These are phyloP conservation scores for Ustilago xerochloae DNA, from an alignment of 1,284 basidiomycete genomes.

Conservation along the genomic window DNA sequence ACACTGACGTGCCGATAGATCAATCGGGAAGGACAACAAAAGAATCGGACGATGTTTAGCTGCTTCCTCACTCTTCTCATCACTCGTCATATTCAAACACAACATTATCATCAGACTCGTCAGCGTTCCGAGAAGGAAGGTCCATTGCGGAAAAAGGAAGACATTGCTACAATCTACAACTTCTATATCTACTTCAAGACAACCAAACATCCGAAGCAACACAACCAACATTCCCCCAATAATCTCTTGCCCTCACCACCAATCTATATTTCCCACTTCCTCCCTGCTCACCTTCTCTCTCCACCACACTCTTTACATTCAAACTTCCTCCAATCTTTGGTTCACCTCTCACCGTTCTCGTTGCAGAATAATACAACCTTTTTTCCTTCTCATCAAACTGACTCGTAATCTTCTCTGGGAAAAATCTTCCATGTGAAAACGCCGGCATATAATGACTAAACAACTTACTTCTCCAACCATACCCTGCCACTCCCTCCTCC, in stretches of 20 bases:
- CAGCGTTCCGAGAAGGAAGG: too few relatives aligned
- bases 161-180: neutral
- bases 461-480: conserved; percentile 38
- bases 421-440: conserved; percentile 44
- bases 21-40: too few relatives aligned
- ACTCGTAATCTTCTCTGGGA: conserved; percentile 39
- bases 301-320: conserved; percentile 32
- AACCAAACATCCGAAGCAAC: conserved; percentile 46
- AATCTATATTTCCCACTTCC: conserved; percentile 48
- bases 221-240: conserved; percentile 55
- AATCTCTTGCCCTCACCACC: conserved; percentile 55
- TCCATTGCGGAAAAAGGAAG: conserved; percentile 4
- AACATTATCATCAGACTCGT: too few relatives aligned
- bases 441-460: conserved; percentile 54
- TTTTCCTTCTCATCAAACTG: conserved; percentile 62
- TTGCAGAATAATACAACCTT: conserved; percentile 48
- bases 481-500: neutral
- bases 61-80: neutral
- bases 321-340: conserved; percentile 45
- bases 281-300: conserved; percentile 21
- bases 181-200: conserved; percentile 1
- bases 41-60: too few relatives aligned
- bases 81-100: neutral
- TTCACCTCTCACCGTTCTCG: conserved; percentile 40
- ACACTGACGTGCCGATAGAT: too few relatives aligned